Evolutionary conservation across 2,329 filamentous ascomycete species (phyloP).

Genomic region (Kalmusia sp.): DNA sequence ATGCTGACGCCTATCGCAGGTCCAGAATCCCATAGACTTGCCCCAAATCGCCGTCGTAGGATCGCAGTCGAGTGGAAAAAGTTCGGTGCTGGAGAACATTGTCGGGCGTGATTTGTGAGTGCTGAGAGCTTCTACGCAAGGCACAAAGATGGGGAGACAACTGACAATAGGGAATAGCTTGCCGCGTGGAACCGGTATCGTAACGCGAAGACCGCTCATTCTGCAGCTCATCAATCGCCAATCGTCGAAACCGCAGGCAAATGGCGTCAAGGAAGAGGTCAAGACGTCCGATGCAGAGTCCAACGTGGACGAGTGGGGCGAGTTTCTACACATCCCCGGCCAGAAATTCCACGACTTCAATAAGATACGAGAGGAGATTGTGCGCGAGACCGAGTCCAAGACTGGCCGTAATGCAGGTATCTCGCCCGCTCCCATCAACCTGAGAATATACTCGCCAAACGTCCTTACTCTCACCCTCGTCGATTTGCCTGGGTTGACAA

Average conservation of each 20-base stretch:
- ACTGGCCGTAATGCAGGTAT: slow-evolving; percentile 96
- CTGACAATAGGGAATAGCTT: slow-evolving; percentile 64
- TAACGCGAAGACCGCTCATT: slow-evolving; percentile 92
- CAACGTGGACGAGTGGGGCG: slow-evolving; percentile 96
- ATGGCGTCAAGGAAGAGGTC: slow-evolving; percentile 74
- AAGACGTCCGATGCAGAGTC: slow-evolving; percentile 81
- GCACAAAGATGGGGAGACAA: slow-evolving; percentile 20
- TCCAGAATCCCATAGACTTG: slow-evolving; percentile 98
- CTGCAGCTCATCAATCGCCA: slow-evolving; percentile 94
- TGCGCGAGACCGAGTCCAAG: slow-evolving; percentile 94
- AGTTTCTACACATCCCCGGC: slow-evolving; percentile 96
- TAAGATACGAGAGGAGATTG: slow-evolving; percentile 98
- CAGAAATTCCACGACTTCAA: slow-evolving; percentile 98
- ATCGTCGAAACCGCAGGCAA: slow-evolving; percentile 67
- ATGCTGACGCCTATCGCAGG: slow-evolving; percentile 58
- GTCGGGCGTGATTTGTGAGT: slow-evolving; percentile 98
- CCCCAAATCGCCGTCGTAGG: slow-evolving; percentile 98
- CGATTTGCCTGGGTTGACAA: slow-evolving; percentile 94
- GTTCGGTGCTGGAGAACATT: slow-evolving; percentile 98
- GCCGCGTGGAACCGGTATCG: slow-evolving; percentile 96
- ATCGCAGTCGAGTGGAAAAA: slow-evolving; percentile 99
- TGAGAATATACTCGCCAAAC: slow-evolving; percentile 97
- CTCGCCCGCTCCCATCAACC: slow-evolving; percentile 94
- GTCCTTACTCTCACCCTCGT: slow-evolving; percentile 96
- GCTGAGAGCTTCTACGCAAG: slow-evolving; percentile 1